These are phyloP conservation scores for Tolypocladium tundrense DNA, from an alignment of 2,329 filamentous ascomycete genomes.

Conservation along the genomic window DNA sequence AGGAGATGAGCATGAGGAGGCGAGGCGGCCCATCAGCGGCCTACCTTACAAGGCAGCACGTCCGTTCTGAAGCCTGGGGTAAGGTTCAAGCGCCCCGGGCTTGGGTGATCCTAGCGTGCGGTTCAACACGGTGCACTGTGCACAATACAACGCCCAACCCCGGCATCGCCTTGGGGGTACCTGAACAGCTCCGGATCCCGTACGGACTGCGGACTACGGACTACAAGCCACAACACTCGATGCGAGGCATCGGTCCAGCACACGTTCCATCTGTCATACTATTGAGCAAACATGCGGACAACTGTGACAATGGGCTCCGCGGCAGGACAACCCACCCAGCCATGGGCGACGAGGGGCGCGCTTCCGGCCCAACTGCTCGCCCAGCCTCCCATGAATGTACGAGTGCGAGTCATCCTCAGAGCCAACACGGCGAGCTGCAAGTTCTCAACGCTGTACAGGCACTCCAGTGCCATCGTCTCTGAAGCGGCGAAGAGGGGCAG, in stretches of 20 bases:
- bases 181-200: background rate
- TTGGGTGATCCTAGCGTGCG: background rate
- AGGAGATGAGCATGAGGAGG: background rate
- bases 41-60: background rate
- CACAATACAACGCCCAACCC: background rate
- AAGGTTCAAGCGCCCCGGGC: background rate
- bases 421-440: background rate
- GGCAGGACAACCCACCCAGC: background rate
- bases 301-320: background rate
- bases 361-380: background rate
- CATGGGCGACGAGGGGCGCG: background rate
- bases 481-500: background rate
- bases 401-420: background rate
- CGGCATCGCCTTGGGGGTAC: background rate
- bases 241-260: background rate
- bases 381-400: background rate
- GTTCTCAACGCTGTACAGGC: background rate
- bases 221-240: background rate
- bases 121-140: background rate
- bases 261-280: background rate
- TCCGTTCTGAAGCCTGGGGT: background rate
- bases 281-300: background rate
- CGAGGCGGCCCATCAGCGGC: background rate
- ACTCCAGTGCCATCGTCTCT: background rate
- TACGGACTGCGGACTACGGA: background rate